Conservation (phyloP, 2,329 filamentous ascomycete genomes). For the Pseudocercospora crystallina region DNA sequence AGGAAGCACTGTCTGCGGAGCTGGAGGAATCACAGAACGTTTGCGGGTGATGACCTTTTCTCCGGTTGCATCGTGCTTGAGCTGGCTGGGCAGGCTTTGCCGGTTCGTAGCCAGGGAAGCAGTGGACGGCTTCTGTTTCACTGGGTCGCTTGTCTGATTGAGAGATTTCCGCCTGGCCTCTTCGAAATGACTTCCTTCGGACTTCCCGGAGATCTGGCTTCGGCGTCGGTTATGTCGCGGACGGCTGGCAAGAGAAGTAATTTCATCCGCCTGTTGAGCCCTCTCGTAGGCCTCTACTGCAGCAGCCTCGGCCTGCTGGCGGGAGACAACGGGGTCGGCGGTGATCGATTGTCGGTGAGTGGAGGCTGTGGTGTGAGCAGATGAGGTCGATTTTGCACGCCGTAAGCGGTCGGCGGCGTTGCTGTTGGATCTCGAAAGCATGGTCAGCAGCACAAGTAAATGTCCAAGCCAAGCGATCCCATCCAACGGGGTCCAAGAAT, state of each 20-base stretch:
- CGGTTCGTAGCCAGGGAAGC: not conserved
- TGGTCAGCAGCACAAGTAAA: conserved; percentile 12
- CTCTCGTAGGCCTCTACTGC: conserved; percentile 61
- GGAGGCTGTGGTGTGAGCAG: conserved; percentile 40
- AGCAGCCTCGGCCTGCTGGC: conserved; percentile 62
- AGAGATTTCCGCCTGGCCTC: conserved; percentile 26
- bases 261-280: conserved; percentile 46
- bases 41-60: conserved; percentile 25
- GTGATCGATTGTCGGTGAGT: conserved; percentile 21
- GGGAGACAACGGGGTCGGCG: conserved; percentile 42
- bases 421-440: conserved; percentile 37
- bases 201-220: conserved; percentile 28
- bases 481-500: no score
- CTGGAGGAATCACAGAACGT: conserved; percentile 24
- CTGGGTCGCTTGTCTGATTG: conserved; percentile 7
- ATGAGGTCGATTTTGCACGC: conserved; percentile 35
- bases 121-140: conserved; percentile 3
- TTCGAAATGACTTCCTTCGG: conserved; percentile 37
- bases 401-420: conserved; percentile 32
- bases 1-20: not conserved
- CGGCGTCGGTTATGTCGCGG: conserved; percentile 23
- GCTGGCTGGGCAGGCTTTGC: conserved; percentile 5
- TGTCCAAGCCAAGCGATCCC: no score
- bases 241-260: conserved; percentile 8
- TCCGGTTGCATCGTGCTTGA: not conserved